phyloP scores from a whole-genome alignment of 805 yeast species.

The Saccharomycopsis selenospora region DNA sequence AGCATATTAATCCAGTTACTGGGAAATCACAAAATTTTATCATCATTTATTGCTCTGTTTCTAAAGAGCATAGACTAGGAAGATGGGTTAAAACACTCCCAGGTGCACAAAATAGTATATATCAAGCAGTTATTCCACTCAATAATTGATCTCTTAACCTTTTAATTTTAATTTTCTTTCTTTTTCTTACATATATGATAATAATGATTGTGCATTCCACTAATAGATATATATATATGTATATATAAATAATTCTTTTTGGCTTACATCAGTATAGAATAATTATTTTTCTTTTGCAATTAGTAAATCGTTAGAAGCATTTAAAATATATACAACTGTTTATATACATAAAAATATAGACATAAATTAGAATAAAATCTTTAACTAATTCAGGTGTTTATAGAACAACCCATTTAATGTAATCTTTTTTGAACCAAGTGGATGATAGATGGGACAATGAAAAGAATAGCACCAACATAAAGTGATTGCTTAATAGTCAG shows the following conservation, averaged over 20 bases:
- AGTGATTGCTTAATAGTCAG: slow-evolving; percentile 16
- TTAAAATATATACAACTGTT: no score
- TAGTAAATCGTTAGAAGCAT: no score
- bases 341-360: no score
- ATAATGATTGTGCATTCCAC: no score
- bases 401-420: slow-evolving; percentile 1
- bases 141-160: slow-evolving; percentile 8
- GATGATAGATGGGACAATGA: slow-evolving; percentile 19
- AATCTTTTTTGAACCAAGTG: slow-evolving; percentile 19
- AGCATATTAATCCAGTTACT: slow-evolving; percentile 22
- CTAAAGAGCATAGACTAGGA: slow-evolving; percentile 84
- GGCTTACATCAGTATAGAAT: no score
- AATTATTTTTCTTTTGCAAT: no score
- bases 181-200: no score
- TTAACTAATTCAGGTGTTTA: no score
- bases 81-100: slow-evolving; percentile 66
- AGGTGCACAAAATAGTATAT: slow-evolving; percentile 71
- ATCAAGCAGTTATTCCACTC: slow-evolving; percentile 38
- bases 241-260: no score
- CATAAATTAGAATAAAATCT: no score
- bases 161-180: no score
- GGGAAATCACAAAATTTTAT: slow-evolving; percentile 47
- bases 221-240: no score
- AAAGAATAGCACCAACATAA: slow-evolving; percentile 18
- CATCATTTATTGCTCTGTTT: slow-evolving; percentile 56